Evolutionary conservation across 257 asterid genomes (phyloP).

Genomic region (Solanum ahanhuiri): DNA sequence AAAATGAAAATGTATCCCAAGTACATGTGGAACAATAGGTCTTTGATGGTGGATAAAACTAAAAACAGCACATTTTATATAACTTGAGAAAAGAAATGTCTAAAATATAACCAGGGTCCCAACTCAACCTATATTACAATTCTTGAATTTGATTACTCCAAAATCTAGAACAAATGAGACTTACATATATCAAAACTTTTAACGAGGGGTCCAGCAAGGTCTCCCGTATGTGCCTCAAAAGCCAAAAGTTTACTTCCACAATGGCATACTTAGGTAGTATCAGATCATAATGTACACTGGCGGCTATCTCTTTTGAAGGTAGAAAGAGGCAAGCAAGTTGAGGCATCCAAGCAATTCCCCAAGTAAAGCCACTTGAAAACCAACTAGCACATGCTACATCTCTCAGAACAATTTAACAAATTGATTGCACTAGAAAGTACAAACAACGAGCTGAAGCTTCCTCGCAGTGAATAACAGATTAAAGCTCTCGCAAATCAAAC

Average conservation of each 20-base stretch:
- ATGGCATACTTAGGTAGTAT: constrained; percentile 10
- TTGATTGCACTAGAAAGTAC: constrained; percentile 15
- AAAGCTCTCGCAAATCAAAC: not conserved
- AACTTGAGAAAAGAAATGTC: not conserved
- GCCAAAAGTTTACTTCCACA: constrained; percentile 23
- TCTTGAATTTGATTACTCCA: not conserved
- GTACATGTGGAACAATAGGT: not conserved
- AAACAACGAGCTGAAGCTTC: constrained; percentile 15
- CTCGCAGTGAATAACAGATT: not conserved
- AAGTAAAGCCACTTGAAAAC: constrained; percentile 6
- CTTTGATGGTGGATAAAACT: not conserved
- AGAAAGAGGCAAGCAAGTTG: constrained; percentile 8
- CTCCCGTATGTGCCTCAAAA: constrained; percentile 19
- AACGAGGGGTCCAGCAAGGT: not conserved
- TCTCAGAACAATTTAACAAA: constrained; percentile 8
- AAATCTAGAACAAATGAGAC: not conserved
- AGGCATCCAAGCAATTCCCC: constrained; percentile 11
- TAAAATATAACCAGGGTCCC: not conserved
- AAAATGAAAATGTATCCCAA: not conserved
- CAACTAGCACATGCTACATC: constrained; percentile 6
- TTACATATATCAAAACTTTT: not conserved
- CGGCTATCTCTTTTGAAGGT: constrained; percentile 17
- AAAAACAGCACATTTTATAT: not conserved
- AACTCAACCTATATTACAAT: constrained; percentile 3
- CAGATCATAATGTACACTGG: constrained; percentile 42